Base-by-base conservation (phyloP, 345 rosid species). In the Sisymbrium altissimum region DNA sequence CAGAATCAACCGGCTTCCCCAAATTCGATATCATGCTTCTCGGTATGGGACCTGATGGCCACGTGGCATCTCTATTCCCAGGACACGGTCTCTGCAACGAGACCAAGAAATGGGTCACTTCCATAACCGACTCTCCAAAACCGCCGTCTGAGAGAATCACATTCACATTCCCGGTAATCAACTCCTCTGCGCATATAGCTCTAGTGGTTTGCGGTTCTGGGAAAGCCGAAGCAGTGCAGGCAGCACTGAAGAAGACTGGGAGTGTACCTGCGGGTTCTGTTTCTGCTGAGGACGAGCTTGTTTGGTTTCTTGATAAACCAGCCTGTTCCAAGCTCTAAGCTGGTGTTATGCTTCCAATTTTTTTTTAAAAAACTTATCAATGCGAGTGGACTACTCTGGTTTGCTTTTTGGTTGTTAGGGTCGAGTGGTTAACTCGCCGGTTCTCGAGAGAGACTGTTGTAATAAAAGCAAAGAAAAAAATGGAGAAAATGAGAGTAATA, bases 31-130 rank as follows among this genome's bases (percentile, higher is more conserved):
- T 91, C 70, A 82, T 85, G 87, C 96, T 93, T 76, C 81, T 93
- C 0, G 97, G 98, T 25, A 85, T 90, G 89, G 98, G 98, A 1
- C 97, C 96, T 2, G 97, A 93, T 76, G 97, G 97, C 9, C 97
- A 89, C 0, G 82, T 94, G 9, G 98, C 98, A 21, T 91, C 97
- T 0, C 72, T 89, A 3, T 94, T 94, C 78, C 98, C 96, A 0
- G 89, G 95, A 32, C 96, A 94, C 56, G 79, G 80, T 25, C 89
- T 94, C 11, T 64, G 87, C 61, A 79, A 77, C 7, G 97, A 94
- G 82, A 84, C 38, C 2, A 46, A 83, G 82, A 94, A 83, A 68
- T 94, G 98, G 98, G 90, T 88, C 29, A 68, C 89, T 68, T 83
- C 59, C 79, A 81, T 94, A 54, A 76, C 80, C 54, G 93, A 89